Base-by-base conservation (phyloP, 163 green algal genomes). In the Volvox carteri region DNA sequence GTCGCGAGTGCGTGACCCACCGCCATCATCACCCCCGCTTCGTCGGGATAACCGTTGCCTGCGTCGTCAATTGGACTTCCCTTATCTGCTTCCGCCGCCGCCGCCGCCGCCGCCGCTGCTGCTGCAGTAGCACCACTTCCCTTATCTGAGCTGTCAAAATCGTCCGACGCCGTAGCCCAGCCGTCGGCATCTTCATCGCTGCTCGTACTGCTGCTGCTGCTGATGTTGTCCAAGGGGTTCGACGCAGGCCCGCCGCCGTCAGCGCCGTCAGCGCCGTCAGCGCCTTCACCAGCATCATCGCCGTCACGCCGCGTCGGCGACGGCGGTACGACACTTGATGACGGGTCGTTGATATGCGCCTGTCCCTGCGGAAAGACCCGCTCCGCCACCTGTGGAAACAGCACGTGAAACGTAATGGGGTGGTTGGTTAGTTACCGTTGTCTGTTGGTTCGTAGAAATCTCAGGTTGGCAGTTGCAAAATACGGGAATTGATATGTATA, bases 111-210 rank as follows among this genome's bases (percentile, higher is more conserved):
- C 44, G 41, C 72, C 1, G 73, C 73, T 25, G 12, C 25, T 5
- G 21, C 42, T 44, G 19, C 73, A 12, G 19, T 28, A 16, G 39
- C 42, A 7, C 25, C 46, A 28, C 25, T 28, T 44, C 65, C 44
- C 46, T 81, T 28, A 42, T 9, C 44, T 42, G 41, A 19, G 6
- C n/a, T 67, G 3, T 54, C 65, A 2, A 30, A 62, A 7, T 68
- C 50, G 0, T 88, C 81, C 1, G 83, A 88, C 0, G 68, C 83
- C 28, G 83, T 88, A 7, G 83, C 83, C 83, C 83, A 88, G 50
- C 83, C 65, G 30, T 19, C 44, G 23, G 8, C 44, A 8, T 78
- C 50, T 18, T 46, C 79, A 23, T 52, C 60, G 79, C 58, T 78
- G 41, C 25, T 44, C 48, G 46, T 78, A 67, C 44, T 74, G 68